Evolutionary conservation across 441 rosid genomes (phyloP).

Genomic region (Dalechampia spathulata): DNA sequence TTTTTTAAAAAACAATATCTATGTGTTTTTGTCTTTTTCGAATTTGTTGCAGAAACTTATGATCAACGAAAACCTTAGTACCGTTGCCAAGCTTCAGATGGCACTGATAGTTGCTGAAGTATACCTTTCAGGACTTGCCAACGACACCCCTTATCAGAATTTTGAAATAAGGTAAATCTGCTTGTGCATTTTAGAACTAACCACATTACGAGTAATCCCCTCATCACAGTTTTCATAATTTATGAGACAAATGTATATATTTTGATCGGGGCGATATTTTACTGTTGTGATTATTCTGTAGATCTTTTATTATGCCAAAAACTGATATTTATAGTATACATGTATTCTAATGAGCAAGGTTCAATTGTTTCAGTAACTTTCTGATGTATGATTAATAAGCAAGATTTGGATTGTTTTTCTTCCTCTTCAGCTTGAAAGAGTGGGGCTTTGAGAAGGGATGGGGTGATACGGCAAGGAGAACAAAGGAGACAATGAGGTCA

Average conservation of each 20-base stretch:
- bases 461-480: conserved; percentile 61
- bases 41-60: conserved; percentile 53
- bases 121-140: conserved; percentile 45
- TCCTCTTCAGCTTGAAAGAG: conserved; percentile 53
- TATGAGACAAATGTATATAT: no score
- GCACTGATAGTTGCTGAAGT: conserved; percentile 73
- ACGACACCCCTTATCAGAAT: conserved; percentile 49
- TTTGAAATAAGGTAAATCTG: conserved; percentile 66
- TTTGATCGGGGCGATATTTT: no score
- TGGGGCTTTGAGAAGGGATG: conserved; percentile 96
- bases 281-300: no score
- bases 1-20: background rate
- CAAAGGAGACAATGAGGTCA: conserved; percentile 54
- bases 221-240: no score
- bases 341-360: no score
- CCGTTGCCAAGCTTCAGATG: conserved; percentile 58
- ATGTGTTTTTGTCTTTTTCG: background rate
- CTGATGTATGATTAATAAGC: no score
- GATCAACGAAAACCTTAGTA: conserved; percentile 51
- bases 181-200: no score
- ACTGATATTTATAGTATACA: no score
- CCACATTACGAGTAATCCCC: no score
- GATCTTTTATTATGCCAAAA: no score
- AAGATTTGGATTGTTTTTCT: background rate
- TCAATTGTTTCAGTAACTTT: no score